phyloP scores from a whole-genome alignment of 768 basidiomycete species.

The Suillus bovinus region DNA sequence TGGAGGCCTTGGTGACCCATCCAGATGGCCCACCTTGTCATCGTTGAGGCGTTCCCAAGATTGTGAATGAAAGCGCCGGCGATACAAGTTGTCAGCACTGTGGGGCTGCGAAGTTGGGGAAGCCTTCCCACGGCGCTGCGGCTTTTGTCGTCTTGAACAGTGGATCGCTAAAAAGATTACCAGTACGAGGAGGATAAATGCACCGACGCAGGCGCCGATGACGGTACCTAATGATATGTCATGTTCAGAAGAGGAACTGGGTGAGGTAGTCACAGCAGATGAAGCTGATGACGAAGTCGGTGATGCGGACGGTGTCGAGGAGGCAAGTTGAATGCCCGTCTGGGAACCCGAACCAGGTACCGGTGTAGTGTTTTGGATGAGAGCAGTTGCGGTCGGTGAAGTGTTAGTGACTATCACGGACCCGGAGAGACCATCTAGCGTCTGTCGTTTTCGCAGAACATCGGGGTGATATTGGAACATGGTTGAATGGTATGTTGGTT shows the following conservation, averaged over 20 bases:
- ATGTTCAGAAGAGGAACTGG: constrained; percentile 17
- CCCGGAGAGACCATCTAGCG: constrained; percentile 16
- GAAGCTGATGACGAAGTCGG: constrained; percentile 10
- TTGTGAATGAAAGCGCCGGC: constrained; percentile 44
- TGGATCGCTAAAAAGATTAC: constrained; percentile 53
- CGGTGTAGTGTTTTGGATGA: constrained; percentile 22
- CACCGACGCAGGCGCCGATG: constrained; percentile 62
- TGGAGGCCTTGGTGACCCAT: constrained; percentile 36
- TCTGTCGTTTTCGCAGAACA: constrained; percentile 18
- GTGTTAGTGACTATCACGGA: constrained; percentile 26
- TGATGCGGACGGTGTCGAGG: background rate
- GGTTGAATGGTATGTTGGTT: background rate
- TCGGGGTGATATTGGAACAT: constrained; percentile 21
- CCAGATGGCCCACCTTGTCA: constrained; percentile 44
- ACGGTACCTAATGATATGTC: constrained; percentile 47
- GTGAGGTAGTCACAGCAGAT: constrained; percentile 13
- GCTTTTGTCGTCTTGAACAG: constrained; percentile 47
- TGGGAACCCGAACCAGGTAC: background rate
- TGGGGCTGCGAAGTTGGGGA: constrained; percentile 35
- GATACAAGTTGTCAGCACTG: constrained; percentile 42
- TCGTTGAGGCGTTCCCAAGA: constrained; percentile 63
- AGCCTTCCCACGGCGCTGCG: constrained; percentile 2
- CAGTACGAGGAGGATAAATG: constrained; percentile 50
- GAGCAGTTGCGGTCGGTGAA: constrained; percentile 25
- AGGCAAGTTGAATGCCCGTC: constrained; percentile 19